A percentile compares a stretch with the other conserved stretches of the same genome.
Conservation (phyloP, 1,139 yeast genomes). For the Arxiozyma slooffiae region DNA sequence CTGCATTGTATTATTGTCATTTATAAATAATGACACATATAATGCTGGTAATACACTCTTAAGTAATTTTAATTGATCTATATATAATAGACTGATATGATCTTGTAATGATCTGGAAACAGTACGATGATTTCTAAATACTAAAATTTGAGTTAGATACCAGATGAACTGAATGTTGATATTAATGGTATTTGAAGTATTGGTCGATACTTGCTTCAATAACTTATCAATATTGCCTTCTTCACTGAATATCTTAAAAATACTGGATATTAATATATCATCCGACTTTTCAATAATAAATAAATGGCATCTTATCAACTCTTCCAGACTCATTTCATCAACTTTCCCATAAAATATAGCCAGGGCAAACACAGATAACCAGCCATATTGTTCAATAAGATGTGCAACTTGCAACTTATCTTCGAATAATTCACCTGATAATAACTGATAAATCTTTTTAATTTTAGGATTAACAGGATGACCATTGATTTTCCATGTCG, state of each 20-base stretch:
- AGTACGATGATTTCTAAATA: slow-evolving; percentile 14
- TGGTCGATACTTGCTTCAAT: slow-evolving; percentile 13
- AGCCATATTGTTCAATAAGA: slow-evolving; percentile 43
- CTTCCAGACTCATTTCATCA: slow-evolving; percentile 32
- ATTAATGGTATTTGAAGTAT: slow-evolving; percentile 10
- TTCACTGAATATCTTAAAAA: slow-evolving; percentile 38
- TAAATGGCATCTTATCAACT: slow-evolving; percentile 24
- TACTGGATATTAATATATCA: slow-evolving; percentile 29
- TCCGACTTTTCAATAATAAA: slow-evolving; percentile 24
- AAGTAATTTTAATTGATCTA: slow-evolving; percentile 41
- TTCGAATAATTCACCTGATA: slow-evolving; percentile 46
- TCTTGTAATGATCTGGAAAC: slow-evolving; percentile 34
- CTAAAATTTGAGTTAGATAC: slow-evolving; percentile 44
- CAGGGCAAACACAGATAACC: slow-evolving; percentile 57
- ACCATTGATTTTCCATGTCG: slow-evolving; percentile 45
- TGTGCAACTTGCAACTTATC: slow-evolving; percentile 22
- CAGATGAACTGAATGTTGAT: slow-evolving; percentile 42
- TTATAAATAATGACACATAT: slow-evolving; percentile 48
- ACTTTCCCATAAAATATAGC: slow-evolving; percentile 51
- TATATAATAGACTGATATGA: slow-evolving; percentile 40
- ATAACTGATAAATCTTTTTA: slow-evolving; percentile 50
- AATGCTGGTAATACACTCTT: slow-evolving; percentile 52
- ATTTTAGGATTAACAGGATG: slow-evolving; percentile 31
- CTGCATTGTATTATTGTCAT: slow-evolving; percentile 36
- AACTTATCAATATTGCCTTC: slow-evolving; percentile 26